These are phyloP conservation scores for Saccharomycopsis crataegensis DNA, from an alignment of 1,139 yeast genomes.

Conservation along the genomic window DNA sequence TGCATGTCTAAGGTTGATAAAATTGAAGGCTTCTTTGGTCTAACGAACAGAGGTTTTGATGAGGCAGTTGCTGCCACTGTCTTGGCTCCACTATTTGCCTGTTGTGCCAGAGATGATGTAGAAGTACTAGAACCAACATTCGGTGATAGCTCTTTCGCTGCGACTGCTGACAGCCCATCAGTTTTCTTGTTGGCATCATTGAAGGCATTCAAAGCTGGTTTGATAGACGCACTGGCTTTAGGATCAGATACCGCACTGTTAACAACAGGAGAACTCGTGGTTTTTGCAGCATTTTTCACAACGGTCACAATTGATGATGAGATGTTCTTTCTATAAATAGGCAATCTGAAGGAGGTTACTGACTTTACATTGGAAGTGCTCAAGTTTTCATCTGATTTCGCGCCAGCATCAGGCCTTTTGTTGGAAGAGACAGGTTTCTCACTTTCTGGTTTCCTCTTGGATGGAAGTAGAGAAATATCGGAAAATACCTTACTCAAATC, in stretches of 20 bases:
- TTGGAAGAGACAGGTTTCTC: not conserved
- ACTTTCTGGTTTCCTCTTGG: slow-evolving; percentile 5
- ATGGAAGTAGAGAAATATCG: slow-evolving; percentile 10
- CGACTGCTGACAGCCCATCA: not conserved
- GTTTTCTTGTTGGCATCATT: not conserved
- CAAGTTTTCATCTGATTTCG: not conserved
- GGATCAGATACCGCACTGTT: not conserved
- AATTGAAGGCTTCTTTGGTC: slow-evolving; percentile 15
- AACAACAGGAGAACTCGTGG: not conserved
- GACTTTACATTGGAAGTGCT: not conserved
- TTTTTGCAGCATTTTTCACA: not conserved
- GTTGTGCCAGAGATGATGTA: not conserved
- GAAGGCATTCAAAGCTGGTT: slow-evolving; percentile 2
- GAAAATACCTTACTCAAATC: slow-evolving; percentile 7
- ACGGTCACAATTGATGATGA: not conserved
- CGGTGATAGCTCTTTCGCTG: not conserved
- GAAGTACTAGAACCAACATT: too few relatives aligned
- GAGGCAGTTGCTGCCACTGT: not conserved
- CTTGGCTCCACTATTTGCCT: not conserved
- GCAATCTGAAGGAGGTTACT: slow-evolving; percentile 14
- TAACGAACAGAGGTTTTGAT: not conserved
- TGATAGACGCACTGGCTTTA: not conserved
- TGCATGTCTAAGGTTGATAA: slow-evolving; percentile 12
- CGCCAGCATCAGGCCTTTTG: not conserved
- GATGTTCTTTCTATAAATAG: slow-evolving; percentile 4